phyloP scores from a whole-genome alignment of 2,329 filamentous ascomycete species.

The Teratosphaeria epicoccoides region DNA sequence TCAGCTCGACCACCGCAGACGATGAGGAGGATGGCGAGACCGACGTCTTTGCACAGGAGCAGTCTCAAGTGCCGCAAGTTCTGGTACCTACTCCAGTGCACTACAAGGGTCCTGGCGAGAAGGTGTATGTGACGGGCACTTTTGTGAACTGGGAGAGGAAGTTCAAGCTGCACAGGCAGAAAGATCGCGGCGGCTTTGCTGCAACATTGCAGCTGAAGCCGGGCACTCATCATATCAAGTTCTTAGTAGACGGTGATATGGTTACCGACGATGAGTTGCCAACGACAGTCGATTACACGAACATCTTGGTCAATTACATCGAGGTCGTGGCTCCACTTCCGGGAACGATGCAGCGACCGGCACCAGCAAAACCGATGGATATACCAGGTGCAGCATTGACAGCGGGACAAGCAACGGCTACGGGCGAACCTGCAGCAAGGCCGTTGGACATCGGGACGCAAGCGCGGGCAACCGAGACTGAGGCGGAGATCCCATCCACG shows the following conservation, averaged over 20 bases:
- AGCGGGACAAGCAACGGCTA: constrained; percentile 13
- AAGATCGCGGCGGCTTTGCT: constrained; percentile 46
- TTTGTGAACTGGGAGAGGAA: constrained; percentile 98
- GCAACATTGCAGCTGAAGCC: constrained; percentile 74
- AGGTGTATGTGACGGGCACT: constrained; percentile 92
- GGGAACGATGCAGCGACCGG: constrained; percentile 12
- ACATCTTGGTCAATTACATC: constrained; percentile 96
- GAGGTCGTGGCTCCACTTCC: constrained; percentile 50
- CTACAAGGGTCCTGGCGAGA: constrained; percentile 62
- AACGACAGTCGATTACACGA: constrained; percentile 94
- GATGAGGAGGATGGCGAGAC: constrained; percentile 54
- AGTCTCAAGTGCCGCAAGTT: constrained; percentile 58
- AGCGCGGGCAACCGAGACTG: constrained; percentile 15
- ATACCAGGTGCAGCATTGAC: constrained; percentile 21
- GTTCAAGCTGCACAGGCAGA: constrained; percentile 67
- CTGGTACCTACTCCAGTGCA: constrained; percentile 69
- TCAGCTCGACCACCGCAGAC: constrained; percentile 53
- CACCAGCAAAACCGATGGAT: constrained; percentile 21
- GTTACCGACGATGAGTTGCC: constrained; percentile 75
- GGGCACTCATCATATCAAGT: constrained; percentile 93
- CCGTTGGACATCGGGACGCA: constrained; percentile 50
- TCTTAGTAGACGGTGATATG: constrained; percentile 91
- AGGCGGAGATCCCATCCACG: constrained; percentile 9
- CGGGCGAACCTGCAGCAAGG: constrained; percentile 30
- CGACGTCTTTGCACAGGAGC: constrained; percentile 57